These are phyloP conservation scores for Tranzscheliella williamsii DNA, from an alignment of 1,284 basidiomycete species.

Conservation along the genomic window DNA sequence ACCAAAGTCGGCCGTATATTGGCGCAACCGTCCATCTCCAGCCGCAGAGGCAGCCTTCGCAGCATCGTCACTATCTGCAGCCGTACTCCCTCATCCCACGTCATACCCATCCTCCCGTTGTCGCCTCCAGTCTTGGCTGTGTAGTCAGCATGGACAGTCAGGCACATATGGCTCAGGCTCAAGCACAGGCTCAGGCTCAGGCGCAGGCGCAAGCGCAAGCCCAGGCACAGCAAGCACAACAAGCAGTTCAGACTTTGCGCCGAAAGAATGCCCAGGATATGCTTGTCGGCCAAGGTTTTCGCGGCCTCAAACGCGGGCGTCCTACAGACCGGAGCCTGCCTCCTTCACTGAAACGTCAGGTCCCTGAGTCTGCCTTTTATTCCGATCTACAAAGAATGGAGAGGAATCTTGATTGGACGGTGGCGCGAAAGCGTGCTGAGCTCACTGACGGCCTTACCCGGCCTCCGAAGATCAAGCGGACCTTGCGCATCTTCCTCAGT, in stretches of 20 bases:
- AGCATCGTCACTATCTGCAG: no score
- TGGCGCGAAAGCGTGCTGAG: slow-evolving; percentile 85
- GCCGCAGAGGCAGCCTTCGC: no score
- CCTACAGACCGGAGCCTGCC: slow-evolving; percentile 79
- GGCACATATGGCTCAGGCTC: slow-evolving; percentile 25
- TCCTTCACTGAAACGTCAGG: slow-evolving; percentile 69
- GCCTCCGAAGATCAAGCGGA: slow-evolving; percentile 70
- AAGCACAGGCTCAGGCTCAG: slow-evolving; percentile 31
- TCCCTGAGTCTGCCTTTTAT: slow-evolving; percentile 72
- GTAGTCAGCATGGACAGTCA: slow-evolving; percentile 23
- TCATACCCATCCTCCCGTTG: no score
- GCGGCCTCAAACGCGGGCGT: slow-evolving; percentile 70
- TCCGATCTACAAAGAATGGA: slow-evolving; percentile 83
- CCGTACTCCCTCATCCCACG: no score
- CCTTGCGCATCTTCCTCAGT: slow-evolving; percentile 82
- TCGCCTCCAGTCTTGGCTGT: no score
- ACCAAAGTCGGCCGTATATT: no score
- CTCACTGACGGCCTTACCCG: slow-evolving; percentile 61
- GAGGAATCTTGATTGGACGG: slow-evolving; percentile 90
- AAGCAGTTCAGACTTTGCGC: slow-evolving; percentile 18
- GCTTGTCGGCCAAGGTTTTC: slow-evolving; percentile 49
- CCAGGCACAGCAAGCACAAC: slow-evolving; percentile 21
- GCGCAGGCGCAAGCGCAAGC: slow-evolving; percentile 47
- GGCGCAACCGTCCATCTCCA: no score
- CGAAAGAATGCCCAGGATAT: slow-evolving; percentile 47